Percentiles rank a stretch among this genome's conserved stretches.
phyloP scores from a whole-genome alignment of 768 basidiomycete species.

The Podaxis sp. region DNA sequence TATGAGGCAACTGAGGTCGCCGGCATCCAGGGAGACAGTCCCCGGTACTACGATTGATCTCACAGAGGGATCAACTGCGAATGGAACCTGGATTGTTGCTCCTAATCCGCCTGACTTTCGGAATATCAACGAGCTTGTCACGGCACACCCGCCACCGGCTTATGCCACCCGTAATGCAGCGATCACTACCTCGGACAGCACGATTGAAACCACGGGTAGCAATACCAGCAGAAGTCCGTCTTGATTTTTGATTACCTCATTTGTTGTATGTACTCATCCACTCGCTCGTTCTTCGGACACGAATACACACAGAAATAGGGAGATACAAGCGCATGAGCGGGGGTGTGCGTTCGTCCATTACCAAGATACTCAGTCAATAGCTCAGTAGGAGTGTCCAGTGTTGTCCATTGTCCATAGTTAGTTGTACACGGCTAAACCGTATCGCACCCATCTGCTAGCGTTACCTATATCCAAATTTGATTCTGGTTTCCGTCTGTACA shows the following conservation, averaged over 20 bases:
- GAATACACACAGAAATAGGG: background rate
- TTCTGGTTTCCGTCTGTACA: slow-evolving; percentile 22
- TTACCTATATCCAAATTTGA: slow-evolving; percentile 13
- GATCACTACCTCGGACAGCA: background rate
- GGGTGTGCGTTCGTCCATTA: background rate
- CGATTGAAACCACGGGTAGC: background rate
- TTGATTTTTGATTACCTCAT: background rate
- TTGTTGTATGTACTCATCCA: background rate
- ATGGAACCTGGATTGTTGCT: background rate
- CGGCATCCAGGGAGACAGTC: background rate
- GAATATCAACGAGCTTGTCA: slow-evolving; percentile 12
- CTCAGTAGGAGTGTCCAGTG: background rate
- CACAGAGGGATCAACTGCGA: background rate
- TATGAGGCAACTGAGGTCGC: slow-evolving; percentile 9
- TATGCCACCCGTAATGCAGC: background rate
- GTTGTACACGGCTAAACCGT: too few relatives aligned
- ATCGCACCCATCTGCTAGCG: background rate
- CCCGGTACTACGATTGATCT: background rate
- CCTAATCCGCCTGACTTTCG: slow-evolving; percentile 2
- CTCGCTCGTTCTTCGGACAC: background rate
- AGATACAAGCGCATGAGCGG: background rate
- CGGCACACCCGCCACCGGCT: slow-evolving; percentile 1
- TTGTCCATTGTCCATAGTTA: background rate
- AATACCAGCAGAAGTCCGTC: background rate
- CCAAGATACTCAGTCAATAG: background rate